A percentile compares a stretch with the other conserved stretches of the same genome.
These are phyloP conservation scores for Tuber magnatum DNA, from an alignment of 495 filamentous ascomycete species.

Conservation along the genomic window DNA sequence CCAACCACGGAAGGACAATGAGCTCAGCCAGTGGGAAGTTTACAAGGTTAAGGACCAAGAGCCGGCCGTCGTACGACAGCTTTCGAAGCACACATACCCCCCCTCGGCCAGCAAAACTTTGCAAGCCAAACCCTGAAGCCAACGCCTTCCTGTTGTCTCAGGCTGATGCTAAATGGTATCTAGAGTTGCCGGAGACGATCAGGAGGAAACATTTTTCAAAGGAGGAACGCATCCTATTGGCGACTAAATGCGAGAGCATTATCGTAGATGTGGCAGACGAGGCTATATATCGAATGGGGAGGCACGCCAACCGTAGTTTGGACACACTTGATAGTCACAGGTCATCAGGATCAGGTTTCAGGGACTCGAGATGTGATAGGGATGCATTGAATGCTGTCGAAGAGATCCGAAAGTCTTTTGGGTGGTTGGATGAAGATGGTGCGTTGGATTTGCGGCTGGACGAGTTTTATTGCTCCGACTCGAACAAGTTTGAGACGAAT, in stretches of 20 bases:
- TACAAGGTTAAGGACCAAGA: slow-evolving; percentile 41
- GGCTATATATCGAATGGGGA: slow-evolving; percentile 51
- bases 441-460: slow-evolving; percentile 61
- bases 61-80: slow-evolving; percentile 44
- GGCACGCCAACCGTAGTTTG: slow-evolving; percentile 24
- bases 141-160: slow-evolving; percentile 44
- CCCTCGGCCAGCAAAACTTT: slow-evolving; percentile 23
- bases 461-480: slow-evolving; percentile 28
- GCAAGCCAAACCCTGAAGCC: slow-evolving; percentile 29
- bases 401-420: slow-evolving; percentile 61
- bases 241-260: slow-evolving; percentile 50
- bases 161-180: slow-evolving; percentile 64
- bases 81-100: slow-evolving; percentile 44
- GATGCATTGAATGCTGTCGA: slow-evolving; percentile 47
- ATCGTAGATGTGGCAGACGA: slow-evolving; percentile 67
- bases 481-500: slow-evolving; percentile 24
- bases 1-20: slow-evolving; percentile 44
- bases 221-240: slow-evolving; percentile 63
- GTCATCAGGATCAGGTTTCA: slow-evolving; percentile 38
- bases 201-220: slow-evolving; percentile 61
- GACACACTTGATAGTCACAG: slow-evolving; percentile 24
- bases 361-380: slow-evolving; percentile 38
- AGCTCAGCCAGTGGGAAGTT: slow-evolving; percentile 43
- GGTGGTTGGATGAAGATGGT: slow-evolving; percentile 73
- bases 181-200: slow-evolving; percentile 63